phyloP scores from a whole-genome alignment of 345 rosid species.

The Abelmoschus esculentus region DNA sequence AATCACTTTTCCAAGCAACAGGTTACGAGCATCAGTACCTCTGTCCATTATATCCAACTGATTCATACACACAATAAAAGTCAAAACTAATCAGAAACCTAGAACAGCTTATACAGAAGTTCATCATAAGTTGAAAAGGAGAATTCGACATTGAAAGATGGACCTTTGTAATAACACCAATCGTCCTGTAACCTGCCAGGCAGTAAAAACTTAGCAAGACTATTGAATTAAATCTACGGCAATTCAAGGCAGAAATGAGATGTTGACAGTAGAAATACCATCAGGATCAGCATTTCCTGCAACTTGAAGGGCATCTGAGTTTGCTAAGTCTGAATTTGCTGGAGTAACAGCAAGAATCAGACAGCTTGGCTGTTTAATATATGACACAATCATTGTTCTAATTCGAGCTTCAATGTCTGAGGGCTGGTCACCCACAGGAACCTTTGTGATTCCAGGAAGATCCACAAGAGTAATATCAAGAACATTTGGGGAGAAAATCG shows the following conservation, averaged over 20 bases:
- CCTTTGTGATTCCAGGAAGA: no score
- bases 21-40: slow-evolving; percentile 92
- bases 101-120: slow-evolving; percentile 1
- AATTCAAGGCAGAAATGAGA: neutral
- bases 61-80: slow-evolving; percentile 15
- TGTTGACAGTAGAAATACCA: no score
- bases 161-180: slow-evolving; percentile 90
- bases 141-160: neutral
- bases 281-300: no score
- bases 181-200: slow-evolving; percentile 68
- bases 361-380: no score
- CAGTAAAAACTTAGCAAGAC: slow-evolving; percentile 9
- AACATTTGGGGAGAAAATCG: no score
- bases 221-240: neutral
- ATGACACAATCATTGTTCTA: no score
- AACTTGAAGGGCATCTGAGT: no score
- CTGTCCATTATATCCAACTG: slow-evolving; percentile 98
- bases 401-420: no score
- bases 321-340: no score
- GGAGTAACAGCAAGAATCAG: no score
- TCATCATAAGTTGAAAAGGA: slow-evolving; percentile 3
- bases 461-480: no score
- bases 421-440: no score
- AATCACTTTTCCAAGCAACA: slow-evolving; percentile 80
- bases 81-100: slow-evolving; percentile 17